A percentile compares a stretch with the other conserved stretches of the same genome.
phyloP scores from a whole-genome alignment of 2,329 filamentous ascomycete species.

The Botrytis tulipae region DNA sequence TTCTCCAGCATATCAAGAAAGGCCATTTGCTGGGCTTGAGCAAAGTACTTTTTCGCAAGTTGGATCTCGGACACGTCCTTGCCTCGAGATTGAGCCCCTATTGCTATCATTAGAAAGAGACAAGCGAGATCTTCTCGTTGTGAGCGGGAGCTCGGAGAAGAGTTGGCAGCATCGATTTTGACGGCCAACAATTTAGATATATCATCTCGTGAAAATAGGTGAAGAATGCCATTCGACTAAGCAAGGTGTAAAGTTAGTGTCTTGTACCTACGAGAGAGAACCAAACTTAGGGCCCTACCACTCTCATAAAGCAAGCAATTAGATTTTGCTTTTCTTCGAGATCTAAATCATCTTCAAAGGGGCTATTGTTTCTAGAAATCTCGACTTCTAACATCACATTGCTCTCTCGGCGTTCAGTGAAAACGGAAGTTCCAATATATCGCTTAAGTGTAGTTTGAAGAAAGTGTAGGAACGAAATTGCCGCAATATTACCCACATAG shows the following conservation, averaged over 20 bases:
- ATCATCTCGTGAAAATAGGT: slow-evolving; percentile 5
- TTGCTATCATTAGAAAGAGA: slow-evolving; percentile 14
- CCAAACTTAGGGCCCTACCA: not conserved
- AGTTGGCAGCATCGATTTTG: not conserved
- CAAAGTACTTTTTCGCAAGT: slow-evolving; percentile 9
- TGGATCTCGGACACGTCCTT: not conserved
- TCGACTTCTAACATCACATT: slow-evolving; percentile 13
- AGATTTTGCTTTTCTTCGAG: slow-evolving; percentile 1
- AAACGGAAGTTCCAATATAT: slow-evolving; percentile 24
- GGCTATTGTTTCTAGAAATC: slow-evolving; percentile 11
- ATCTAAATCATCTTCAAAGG: slow-evolving; percentile 10
- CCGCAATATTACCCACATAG: slow-evolving; percentile 25
- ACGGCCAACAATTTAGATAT: slow-evolving; percentile 5
- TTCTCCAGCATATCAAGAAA: slow-evolving; percentile 8
- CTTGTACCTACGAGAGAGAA: not conserved
- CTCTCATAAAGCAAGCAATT: slow-evolving; percentile 8
- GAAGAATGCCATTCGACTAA: slow-evolving; percentile 14
- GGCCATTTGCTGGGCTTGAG: slow-evolving; percentile 12
- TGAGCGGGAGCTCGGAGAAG: not conserved
- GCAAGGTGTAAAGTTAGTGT: not conserved
- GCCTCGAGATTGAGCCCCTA: slow-evolving; percentile 14
- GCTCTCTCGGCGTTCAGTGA: slow-evolving; percentile 19
- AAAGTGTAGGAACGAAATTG: slow-evolving; percentile 25
- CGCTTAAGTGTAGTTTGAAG: slow-evolving; percentile 21
- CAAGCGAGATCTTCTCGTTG: slow-evolving; percentile 10